Base-by-base conservation (phyloP, 2,329 filamentous ascomycete genomes). In the Didymella arachidicola region DNA sequence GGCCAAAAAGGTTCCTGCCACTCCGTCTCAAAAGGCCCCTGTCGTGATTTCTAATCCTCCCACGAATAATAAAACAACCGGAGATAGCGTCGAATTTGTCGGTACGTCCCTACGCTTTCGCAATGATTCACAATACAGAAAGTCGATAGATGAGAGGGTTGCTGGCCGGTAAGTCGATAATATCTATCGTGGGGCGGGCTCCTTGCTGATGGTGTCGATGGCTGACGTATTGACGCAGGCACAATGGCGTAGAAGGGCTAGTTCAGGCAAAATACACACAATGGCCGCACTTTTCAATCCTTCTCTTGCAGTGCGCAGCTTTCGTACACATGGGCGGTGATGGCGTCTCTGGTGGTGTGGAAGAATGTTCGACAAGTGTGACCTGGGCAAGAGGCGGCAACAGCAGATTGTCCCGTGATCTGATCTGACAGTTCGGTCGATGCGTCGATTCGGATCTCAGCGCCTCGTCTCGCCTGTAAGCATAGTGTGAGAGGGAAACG, bases 341-440 rank as follows among this genome's bases (percentile, higher is more conserved):
- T 41, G 60, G 48, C 51, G 59, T 57, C 16, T 61, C 51, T 53
- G 47, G 42, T 58, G 42, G 54, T 59, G 61, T 61, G 64, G 43
- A 53, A 53, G 60, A 61, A 61, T 48, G 52, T 59, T 60, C 61
- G 64, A 57, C 65, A 67, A 57, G 64, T 66, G 66, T 61, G 60
- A 70, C 70, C 68, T 68, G 65, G 61, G 64, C 59, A 60, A 61
- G 22, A 55, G 64, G 50, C 56, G 56, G 56, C 56, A 50, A 49
- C 57, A 60, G 54, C 59, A 61, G 59, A 54, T 39, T 56, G 62
- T 71, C 70, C 65, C 73, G 72, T 75, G 72, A 75, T 71, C 60
- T 67, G 61, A 64, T 60, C 52, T 59, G 39, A 50, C 50, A 41
- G 56, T 41, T 38, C 5, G 45, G 56, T 59, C 50, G 59, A 60